Conservation (phyloP, 208 protist genomes). For the Trypanosoma melophagium region DNA sequence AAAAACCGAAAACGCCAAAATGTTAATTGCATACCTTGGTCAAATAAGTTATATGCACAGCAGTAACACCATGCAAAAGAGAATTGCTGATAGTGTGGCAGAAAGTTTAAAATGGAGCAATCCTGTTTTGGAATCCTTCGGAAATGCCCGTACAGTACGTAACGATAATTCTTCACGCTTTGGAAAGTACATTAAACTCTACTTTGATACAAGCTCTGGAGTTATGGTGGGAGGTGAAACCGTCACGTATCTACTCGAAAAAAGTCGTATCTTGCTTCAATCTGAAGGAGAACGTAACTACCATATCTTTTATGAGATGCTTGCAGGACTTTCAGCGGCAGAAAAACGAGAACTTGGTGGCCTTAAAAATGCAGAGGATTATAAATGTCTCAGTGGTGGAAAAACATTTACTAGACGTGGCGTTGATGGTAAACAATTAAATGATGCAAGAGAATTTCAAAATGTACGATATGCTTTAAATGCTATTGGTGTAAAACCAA, state of each 20-base stretch:
- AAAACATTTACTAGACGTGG: slow-evolving; percentile 81
- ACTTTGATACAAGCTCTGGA: slow-evolving; percentile 84
- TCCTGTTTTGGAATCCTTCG: slow-evolving; percentile 94
- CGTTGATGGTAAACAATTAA: slow-evolving; percentile 71
- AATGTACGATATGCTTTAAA: slow-evolving; percentile 74
- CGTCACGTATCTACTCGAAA: slow-evolving; percentile 93
- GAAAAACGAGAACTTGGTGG: slow-evolving; percentile 75
- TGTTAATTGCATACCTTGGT: slow-evolving; percentile 86
- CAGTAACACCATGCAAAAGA: slow-evolving; percentile 59
- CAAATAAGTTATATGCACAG: slow-evolving; percentile 80
- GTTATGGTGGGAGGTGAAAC: slow-evolving; percentile 86
- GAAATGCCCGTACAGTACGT: slow-evolving; percentile 89
- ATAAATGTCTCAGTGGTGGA: slow-evolving; percentile 86
- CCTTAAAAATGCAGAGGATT: slow-evolving; percentile 75
- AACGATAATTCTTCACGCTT: slow-evolving; percentile 96
- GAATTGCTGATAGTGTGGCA: slow-evolving; percentile 69
- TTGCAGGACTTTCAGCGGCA: slow-evolving; percentile 63
- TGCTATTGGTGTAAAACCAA: slow-evolving; percentile 54
- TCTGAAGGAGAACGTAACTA: slow-evolving; percentile 92
- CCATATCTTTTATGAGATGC: slow-evolving; percentile 96
- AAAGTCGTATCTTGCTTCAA: slow-evolving; percentile 91
- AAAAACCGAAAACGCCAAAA: slow-evolving; percentile 94
- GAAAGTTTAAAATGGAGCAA: slow-evolving; percentile 84
- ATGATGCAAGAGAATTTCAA: slow-evolving; percentile 89
- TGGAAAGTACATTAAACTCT: slow-evolving; percentile 95